Evolutionary conservation across 1,139 yeast genomes (phyloP), one percentile per base, ranked within the genome.

Genomic region (Blastobotrys capitulatus): DNA sequence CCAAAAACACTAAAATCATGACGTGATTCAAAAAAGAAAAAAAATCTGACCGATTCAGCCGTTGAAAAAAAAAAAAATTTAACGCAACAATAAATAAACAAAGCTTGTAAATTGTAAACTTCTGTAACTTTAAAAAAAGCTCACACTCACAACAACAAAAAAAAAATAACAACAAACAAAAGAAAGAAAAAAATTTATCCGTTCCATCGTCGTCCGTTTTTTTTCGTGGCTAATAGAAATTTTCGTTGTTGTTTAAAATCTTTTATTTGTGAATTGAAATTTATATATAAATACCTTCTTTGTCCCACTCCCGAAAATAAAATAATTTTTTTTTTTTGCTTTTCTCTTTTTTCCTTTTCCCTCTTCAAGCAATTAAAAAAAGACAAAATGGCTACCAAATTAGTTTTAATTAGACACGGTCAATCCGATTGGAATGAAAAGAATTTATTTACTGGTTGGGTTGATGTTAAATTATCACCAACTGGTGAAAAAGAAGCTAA

Each of bases 361-460:
- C 37, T 41, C 13, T 8, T 31, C 6, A 15, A 27, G 32, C 46
- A 42, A 16, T 36, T 22, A 22, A n/a, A 19, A 36, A 26, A 31
- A 35, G 19, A 31, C 19, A 50, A 27, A 46, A 44, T 46, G 27
- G 49, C 47, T 32, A 35, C 47, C 57, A 67, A 64, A 53, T 61
- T 69, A 48, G 66, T 69, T 49, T 64, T 69, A 48, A 62, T 69
- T 45, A 69, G 97, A 80, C 97, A 90, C 92, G 97, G 97, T 68
- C 96, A 90, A 79, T 86, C 96, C 75, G 97, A 87, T 73, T 90
- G 97, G 97, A 90, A 90, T 74, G 96, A 88, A 75, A 87, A 87
- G 80, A 90, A 92, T 81, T 80, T 90, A 64, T 92, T 92, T 83
- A 90, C 97, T 71, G 98, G 98, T 68, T 92, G 98, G 98, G 97